Percentiles rank a stretch among this genome's conserved stretches.
Conservation (phyloP, 2,329 filamentous ascomycete species). For the Clarireedia homoeocarpa region DNA sequence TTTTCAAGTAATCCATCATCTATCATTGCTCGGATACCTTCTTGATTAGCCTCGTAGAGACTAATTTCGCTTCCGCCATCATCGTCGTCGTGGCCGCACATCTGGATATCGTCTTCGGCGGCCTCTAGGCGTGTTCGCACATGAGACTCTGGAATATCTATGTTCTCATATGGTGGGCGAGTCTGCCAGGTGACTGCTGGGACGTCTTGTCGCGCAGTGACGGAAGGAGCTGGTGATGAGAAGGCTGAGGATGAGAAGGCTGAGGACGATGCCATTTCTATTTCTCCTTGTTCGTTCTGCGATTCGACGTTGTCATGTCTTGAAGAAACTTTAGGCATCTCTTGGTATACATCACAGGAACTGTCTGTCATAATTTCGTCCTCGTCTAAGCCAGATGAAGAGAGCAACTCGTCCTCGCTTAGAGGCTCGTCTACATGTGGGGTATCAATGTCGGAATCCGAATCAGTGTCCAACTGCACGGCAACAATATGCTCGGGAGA, state of each 20-base stretch:
- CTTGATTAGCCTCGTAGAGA: slow-evolving; percentile 20
- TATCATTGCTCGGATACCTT: slow-evolving; percentile 19
- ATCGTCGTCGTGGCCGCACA: neutral
- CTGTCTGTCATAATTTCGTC: neutral
- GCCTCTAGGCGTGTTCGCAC: neutral
- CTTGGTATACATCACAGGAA: neutral
- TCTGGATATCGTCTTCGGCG: neutral
- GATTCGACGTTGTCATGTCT: neutral
- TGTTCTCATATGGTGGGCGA: neutral
- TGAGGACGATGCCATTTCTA: neutral
- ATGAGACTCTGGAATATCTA: slow-evolving; percentile 4
- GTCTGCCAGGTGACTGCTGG: neutral
- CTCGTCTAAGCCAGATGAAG: slow-evolving; percentile 14
- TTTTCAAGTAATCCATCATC: slow-evolving; percentile 12
- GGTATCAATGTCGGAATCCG: slow-evolving; percentile 8
- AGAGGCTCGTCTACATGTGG: slow-evolving; percentile 15
- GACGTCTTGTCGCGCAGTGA: neutral
- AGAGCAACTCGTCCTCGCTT: slow-evolving; percentile 12
- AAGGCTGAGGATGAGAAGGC: neutral
- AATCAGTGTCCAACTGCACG: neutral
- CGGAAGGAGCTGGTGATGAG: neutral
- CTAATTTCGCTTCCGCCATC: slow-evolving; percentile 18
- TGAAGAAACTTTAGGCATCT: neutral
- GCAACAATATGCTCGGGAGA: neutral
- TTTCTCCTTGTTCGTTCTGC: neutral